phyloP scores from a whole-genome alignment of 768 basidiomycete genomes.

The Tricholoma hemisulphureum region DNA sequence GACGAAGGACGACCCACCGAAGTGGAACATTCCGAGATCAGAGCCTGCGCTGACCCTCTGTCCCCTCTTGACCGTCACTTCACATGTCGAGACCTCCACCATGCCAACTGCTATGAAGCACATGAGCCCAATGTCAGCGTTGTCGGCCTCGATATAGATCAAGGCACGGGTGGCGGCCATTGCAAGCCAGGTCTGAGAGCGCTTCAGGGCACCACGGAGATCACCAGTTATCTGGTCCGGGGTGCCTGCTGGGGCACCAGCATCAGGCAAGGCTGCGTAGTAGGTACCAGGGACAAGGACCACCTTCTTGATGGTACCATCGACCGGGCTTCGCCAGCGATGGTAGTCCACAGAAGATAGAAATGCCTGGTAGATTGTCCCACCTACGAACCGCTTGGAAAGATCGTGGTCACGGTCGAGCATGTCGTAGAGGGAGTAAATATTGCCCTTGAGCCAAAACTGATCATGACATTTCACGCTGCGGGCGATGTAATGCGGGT shows the following conservation, averaged over 20 bases:
- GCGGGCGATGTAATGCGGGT: not conserved
- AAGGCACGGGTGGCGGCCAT: conserved; percentile 48
- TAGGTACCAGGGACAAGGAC: conserved; percentile 52
- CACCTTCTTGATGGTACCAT: conserved; percentile 35
- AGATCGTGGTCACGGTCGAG: not conserved
- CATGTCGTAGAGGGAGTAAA: not conserved
- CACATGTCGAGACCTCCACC: conserved; percentile 51
- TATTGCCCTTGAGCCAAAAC: not conserved
- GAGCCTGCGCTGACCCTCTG: not conserved
- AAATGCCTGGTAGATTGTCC: not conserved
- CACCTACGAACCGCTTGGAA: not conserved
- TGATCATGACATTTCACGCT: not conserved
- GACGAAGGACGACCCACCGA: not conserved
- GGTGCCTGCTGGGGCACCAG: conserved; percentile 11
- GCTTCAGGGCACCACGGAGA: too few relatives aligned
- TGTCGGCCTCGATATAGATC: conserved; percentile 55
- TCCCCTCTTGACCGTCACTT: not conserved
- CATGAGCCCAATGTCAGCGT: conserved; percentile 50
- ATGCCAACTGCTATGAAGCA: conserved; percentile 60
- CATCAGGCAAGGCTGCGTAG: conserved; percentile 38
- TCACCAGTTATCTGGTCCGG: conserved; percentile 42
- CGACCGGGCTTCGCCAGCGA: conserved; percentile 53
- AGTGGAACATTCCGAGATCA: not conserved
- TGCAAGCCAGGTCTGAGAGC: too few relatives aligned
- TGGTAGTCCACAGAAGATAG: conserved; percentile 43